Evolutionary conservation across 202 grass and related monocot genomes (phyloP), one percentile per base, ranked within the genome.

Genomic region (Schoenoplectus tabernaemontani): DNA sequence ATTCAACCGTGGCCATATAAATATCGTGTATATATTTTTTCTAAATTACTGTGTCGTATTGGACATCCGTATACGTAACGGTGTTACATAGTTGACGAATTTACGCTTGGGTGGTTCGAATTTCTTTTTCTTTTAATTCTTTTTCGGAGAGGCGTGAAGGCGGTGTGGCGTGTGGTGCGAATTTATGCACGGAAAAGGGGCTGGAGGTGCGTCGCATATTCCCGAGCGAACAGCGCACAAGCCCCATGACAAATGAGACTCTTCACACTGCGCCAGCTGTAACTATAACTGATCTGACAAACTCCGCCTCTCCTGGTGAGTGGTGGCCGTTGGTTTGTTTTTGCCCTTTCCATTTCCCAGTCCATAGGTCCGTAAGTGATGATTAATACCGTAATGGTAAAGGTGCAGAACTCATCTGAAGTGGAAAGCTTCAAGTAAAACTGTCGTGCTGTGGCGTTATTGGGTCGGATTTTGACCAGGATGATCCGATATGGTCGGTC

Each of bases 181-280:
- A 37, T 37, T 37, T 37, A 3, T 2, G 36, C 36, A 37, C 19
- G 51, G 23, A n/a, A 3, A 11, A 10, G 57, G 9, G 3, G 54
- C 4, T 28, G 33, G 64, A 43, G 65, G 69, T 73, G 44, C 69
- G 23, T 32, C n/a, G 69, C 37, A 53, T 73, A 73, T 73, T 73
- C 69, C 69, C 5, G 16, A 33, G 13, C 44, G 23, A 28, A 73
- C 69, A 32, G 69, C 69, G 20, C 9, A 24, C 64, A 22, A 3
- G 3, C 6, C 17, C 0, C 1, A 22, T 70, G 39, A 71, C 42
- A 71, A 71, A 28, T 71, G 11, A 24, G 11, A 7, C 2, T 38
- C 16, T 66, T 66, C 7, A 34, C 33, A 47, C 22, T 47, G 24
- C 38, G 42, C 22, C 41, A 46, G 38, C 33, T 65, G 62, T 51